These are phyloP conservation scores for Phytophthora sojae DNA, from an alignment of 352 stramenopile genomes.

Conservation along the genomic window DNA sequence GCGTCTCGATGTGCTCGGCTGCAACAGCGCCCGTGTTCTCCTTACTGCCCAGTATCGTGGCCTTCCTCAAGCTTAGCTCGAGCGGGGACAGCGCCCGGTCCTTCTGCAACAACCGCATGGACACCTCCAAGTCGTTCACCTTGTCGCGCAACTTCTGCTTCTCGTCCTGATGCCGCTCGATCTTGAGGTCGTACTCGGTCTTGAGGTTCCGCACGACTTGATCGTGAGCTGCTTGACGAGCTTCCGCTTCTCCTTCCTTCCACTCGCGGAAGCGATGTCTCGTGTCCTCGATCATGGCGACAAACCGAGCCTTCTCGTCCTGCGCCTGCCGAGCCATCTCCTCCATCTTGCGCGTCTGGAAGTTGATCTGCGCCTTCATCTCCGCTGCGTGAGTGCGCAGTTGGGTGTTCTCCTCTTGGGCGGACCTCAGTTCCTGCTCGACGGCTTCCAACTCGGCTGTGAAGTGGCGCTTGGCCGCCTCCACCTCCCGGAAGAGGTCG, in stretches of 20 bases:
- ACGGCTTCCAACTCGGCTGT: conserved; percentile 46
- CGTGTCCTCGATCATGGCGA: conserved; percentile 58
- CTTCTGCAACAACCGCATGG: conserved; percentile 69
- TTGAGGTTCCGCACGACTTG: conserved; percentile 59
- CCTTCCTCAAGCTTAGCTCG: conserved; percentile 70
- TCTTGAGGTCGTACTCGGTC: conserved; percentile 74
- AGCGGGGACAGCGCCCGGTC: conserved; percentile 66
- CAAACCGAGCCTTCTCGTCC: conserved; percentile 69
- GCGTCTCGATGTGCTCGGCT: conserved; percentile 62
- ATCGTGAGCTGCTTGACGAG: conserved; percentile 49
- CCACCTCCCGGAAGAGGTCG: conserved; percentile 63
- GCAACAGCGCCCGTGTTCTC: conserved; percentile 52
- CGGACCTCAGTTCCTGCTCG: conserved; percentile 36
- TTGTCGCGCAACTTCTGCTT: conserved; percentile 81
- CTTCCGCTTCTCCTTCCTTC: conserved; percentile 61
- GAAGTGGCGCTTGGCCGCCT: conserved; percentile 57
- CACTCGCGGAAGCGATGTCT: conserved; percentile 70
- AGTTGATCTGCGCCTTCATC: conserved; percentile 47
- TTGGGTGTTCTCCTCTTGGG: conserved; percentile 55
- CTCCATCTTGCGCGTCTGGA: conserved; percentile 61
- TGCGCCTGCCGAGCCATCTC: conserved; percentile 53
- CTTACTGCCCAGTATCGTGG: conserved; percentile 60
- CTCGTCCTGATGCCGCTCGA: conserved; percentile 71
- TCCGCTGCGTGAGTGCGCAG: conserved; percentile 51
- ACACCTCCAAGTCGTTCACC: conserved; percentile 77